Evolutionary conservation across 2,329 filamentous ascomycete species (phyloP).

Genomic region (Colletotrichum scovillei): DNA sequence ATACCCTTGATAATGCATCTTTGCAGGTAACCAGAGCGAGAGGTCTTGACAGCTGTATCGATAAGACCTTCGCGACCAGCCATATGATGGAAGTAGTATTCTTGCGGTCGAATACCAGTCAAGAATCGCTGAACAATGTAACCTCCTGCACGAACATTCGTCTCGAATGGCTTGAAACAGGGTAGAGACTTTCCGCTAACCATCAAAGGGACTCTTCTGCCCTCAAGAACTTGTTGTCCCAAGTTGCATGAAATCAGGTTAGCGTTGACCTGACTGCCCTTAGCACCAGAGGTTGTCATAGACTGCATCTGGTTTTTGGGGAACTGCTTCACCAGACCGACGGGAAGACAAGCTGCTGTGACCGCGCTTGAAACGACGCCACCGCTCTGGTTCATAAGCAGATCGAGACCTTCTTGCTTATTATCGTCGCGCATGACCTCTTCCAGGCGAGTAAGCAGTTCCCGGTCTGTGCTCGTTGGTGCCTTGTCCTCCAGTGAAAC

Average conservation of each 20-base stretch:
- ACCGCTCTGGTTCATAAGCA: conserved; percentile 80
- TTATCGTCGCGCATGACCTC: conserved; percentile 90
- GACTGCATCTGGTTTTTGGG: conserved; percentile 98
- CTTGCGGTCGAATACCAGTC: conserved; percentile 95
- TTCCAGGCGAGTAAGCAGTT: conserved; percentile 83
- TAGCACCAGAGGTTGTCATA: conserved; percentile 97
- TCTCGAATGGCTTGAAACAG: conserved; percentile 93
- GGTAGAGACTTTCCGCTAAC: conserved; percentile 96
- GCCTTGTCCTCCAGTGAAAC: conserved; percentile 80
- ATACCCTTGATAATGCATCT: conserved; percentile 98
- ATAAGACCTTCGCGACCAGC: conserved; percentile 97
- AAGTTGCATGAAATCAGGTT: conserved; percentile 98
- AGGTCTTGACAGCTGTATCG: conserved; percentile 98
- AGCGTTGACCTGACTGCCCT: conserved; percentile 92
- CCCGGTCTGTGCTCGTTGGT: conserved; percentile 71
- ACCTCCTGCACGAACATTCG: conserved; percentile 87
- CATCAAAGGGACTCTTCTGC: conserved; percentile 94
- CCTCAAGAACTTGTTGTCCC: conserved; percentile 95
- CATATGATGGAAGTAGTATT: conserved; percentile 99
- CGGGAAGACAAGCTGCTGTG: conserved; percentile 82
- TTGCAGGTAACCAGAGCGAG: conserved; percentile 94
- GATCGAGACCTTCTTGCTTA: conserved; percentile 92
- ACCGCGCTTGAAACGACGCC: conserved; percentile 80
- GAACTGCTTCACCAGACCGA: conserved; percentile 88
- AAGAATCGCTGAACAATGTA: conserved; percentile 97